A percentile compares a stretch with the other conserved stretches of the same genome.
Conservation (phyloP, 345 rosid species). For the Erucastrum elatum region DNA sequence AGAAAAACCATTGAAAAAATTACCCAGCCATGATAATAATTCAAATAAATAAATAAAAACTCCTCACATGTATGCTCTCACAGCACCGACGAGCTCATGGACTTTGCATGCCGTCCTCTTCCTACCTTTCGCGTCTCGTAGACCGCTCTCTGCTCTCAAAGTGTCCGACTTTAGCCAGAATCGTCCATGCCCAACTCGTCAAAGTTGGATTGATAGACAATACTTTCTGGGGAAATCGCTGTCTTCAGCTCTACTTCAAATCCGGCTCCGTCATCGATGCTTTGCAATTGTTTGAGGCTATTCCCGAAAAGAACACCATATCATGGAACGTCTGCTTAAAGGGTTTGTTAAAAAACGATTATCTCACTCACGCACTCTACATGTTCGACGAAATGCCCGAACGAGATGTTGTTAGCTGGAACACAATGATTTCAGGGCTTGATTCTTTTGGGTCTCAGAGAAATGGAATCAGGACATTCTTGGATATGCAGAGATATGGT, state of each 20-base stretch:
- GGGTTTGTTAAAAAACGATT: constrained; percentile 41
- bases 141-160: constrained; percentile 48
- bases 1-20: not conserved
- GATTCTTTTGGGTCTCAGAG: constrained; percentile 44
- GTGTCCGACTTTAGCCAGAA: constrained; percentile 36
- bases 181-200: constrained; percentile 61
- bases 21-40: not conserved
- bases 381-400: constrained; percentile 72
- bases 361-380: constrained; percentile 30
- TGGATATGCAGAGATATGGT: constrained; percentile 51
- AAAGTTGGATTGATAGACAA: constrained; percentile 48
- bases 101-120: constrained; percentile 39
- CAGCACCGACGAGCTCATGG: constrained; percentile 42
- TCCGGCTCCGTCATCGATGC: constrained; percentile 47
- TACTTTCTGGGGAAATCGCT: constrained; percentile 70
- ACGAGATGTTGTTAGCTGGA: constrained; percentile 71
- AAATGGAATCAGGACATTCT: constrained; percentile 45
- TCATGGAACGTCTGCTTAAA: constrained; percentile 68
- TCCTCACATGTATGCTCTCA: constrained; percentile 32
- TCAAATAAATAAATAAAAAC: not conserved
- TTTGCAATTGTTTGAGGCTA: constrained; percentile 47
- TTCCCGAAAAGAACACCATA: constrained; percentile 49
- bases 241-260: constrained; percentile 59
- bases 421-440: constrained; percentile 62
- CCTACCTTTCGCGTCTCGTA: constrained; percentile 45